phyloP scores from a whole-genome alignment of 345 rosid species.

The Rhodamnia rubescens region DNA sequence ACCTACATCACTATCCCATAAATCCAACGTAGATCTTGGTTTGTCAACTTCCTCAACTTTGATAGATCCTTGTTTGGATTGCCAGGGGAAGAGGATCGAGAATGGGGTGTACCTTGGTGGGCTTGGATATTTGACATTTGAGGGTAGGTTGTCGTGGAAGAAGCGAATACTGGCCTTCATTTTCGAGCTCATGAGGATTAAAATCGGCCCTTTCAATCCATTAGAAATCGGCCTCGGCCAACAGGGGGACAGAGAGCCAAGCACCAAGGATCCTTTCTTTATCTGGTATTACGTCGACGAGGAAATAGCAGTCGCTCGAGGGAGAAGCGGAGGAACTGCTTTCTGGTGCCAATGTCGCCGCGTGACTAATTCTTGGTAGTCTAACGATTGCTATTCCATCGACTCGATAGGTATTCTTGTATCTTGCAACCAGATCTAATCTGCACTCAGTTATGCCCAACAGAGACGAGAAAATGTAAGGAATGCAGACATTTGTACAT shows the following conservation, averaged over 20 bases:
- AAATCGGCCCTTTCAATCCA: constrained; percentile 65
- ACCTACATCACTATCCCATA: not conserved
- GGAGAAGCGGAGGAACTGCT: constrained; percentile 83
- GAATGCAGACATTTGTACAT: not conserved
- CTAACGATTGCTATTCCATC: not conserved
- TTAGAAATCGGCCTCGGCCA: constrained; percentile 60
- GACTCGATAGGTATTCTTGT: not conserved
- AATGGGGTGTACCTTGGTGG: constrained; percentile 84
- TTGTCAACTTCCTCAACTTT: not conserved
- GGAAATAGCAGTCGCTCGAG: constrained; percentile 89
- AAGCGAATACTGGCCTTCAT: constrained; percentile 63
- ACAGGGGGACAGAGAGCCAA: constrained; percentile 55
- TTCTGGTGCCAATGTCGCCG: constrained; percentile 80
- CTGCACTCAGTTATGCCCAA: not conserved
- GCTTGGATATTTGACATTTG: constrained; percentile 73
- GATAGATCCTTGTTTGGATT: not conserved
- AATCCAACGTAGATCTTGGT: not conserved
- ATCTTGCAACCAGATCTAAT: not conserved
- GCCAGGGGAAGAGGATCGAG: constrained; percentile 76
- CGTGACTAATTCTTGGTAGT: not conserved
- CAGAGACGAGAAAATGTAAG: not conserved
- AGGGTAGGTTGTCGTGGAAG: constrained; percentile 84
- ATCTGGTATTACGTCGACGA: constrained; percentile 81
- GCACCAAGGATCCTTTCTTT: constrained; percentile 82
- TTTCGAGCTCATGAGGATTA: constrained; percentile 57